Evolutionary conservation across 768 basidiomycete genomes (phyloP).

Genomic region (Lactifluus echinatus): DNA sequence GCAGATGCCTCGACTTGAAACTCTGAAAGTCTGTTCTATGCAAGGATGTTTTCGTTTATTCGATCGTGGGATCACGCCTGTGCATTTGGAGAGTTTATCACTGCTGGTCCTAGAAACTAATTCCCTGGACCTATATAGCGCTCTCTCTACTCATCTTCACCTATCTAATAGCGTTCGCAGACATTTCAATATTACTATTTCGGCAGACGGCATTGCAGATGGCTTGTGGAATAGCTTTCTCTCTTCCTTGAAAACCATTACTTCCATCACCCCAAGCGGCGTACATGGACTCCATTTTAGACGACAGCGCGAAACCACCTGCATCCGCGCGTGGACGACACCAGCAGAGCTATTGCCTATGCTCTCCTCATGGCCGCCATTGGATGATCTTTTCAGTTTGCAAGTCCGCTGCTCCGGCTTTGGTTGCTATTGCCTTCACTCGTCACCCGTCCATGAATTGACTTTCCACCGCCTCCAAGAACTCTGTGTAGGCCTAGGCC

Average conservation of each 20-base stretch:
- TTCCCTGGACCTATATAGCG: neutral
- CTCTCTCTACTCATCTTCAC: neutral
- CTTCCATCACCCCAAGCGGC: neutral
- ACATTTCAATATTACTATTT: neutral
- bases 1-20: neutral
- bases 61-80: neutral
- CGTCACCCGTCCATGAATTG: neutral
- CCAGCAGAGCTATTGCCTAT: neutral
- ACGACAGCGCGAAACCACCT: neutral
- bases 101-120: neutral
- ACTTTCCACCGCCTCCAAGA: constrained; percentile 5
- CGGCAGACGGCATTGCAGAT: neutral
- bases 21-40: neutral
- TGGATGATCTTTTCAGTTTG: neutral
- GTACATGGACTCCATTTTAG: neutral
- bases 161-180: neutral
- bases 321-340: neutral
- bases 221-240: neutral
- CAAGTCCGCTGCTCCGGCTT: neutral
- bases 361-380: neutral
- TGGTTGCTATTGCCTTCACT: neutral
- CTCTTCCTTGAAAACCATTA: neutral
- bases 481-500: neutral
- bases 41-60: neutral
- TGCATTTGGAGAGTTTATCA: neutral